These are phyloP conservation scores for Spathaspora gorwiae DNA, from an alignment of 805 yeast genomes.

Conservation along the genomic window DNA sequence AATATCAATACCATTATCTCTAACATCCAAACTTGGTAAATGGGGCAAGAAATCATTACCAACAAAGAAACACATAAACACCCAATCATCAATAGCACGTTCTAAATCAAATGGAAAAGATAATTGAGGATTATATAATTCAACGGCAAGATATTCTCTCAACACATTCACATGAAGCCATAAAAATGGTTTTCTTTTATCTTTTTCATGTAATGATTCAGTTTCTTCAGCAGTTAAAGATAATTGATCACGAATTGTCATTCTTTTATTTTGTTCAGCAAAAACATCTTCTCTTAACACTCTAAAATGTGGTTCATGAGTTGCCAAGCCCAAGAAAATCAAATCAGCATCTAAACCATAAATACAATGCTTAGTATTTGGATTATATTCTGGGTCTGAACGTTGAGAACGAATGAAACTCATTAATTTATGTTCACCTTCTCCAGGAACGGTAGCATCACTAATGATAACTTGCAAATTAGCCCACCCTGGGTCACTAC, in stretches of 20 bases:
- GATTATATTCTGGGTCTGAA: slow-evolving; percentile 78
- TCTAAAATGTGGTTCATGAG: slow-evolving; percentile 96
- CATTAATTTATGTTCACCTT: slow-evolving; percentile 99
- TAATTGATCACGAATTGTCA: slow-evolving; percentile 46
- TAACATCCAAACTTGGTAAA: slow-evolving; percentile 87
- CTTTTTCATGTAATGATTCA: slow-evolving; percentile 35
- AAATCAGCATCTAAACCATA: slow-evolving; percentile 98
- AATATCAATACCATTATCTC: slow-evolving; percentile 88
- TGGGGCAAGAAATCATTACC: slow-evolving; percentile 99
- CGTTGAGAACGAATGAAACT: slow-evolving; percentile 89
- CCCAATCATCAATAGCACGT: slow-evolving; percentile 98
- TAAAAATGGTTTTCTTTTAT: slow-evolving; percentile 74
- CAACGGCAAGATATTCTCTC: slow-evolving; percentile 83
- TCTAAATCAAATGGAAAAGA: slow-evolving; percentile 82
- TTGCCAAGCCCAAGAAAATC: slow-evolving; percentile 91
- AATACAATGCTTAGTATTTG: slow-evolving; percentile 92
- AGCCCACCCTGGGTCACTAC: slow-evolving; percentile 92
- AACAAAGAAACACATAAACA: slow-evolving; percentile 95
- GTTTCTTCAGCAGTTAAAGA: slow-evolving; percentile 59
- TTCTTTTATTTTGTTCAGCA: slow-evolving; percentile 58
- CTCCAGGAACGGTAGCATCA: slow-evolving; percentile 98
- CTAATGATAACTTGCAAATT: slow-evolving; percentile 83
- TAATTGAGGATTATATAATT: slow-evolving; percentile 64
- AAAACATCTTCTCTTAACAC: slow-evolving; percentile 95
- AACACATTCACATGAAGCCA: slow-evolving; percentile 90